phyloP scores from a whole-genome alignment of 1,284 basidiomycete genomes.

The Malassezia japonica region DNA sequence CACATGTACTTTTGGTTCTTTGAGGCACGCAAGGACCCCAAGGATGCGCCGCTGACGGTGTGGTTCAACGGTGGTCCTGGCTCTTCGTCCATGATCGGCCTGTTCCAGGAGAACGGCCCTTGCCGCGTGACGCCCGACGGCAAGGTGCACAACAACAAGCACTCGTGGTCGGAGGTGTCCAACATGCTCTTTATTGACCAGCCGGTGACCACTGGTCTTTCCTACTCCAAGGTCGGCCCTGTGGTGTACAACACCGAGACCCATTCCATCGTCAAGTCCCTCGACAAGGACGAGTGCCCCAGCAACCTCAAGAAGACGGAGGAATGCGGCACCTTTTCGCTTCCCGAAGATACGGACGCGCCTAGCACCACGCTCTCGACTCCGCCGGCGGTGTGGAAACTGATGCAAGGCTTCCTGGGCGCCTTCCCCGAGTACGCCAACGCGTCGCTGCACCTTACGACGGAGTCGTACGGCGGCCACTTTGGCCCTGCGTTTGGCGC shows the following conservation, averaged over 20 bases:
- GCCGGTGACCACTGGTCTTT: conserved; percentile 71
- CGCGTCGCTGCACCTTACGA: conserved; percentile 56
- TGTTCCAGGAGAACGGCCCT: conserved; percentile 72
- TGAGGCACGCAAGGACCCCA: conserved; percentile 63
- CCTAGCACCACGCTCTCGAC: conserved; percentile 29
- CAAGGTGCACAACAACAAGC: conserved; percentile 59
- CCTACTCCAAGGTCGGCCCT: conserved; percentile 35
- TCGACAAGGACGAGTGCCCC: conserved; percentile 23
- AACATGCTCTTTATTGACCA: conserved; percentile 74
- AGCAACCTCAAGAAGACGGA: conserved; percentile 12
- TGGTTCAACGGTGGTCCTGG: conserved; percentile 55
- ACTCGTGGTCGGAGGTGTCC: conserved; percentile 66
- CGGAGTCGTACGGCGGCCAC: conserved; percentile 55
- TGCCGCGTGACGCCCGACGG: conserved; percentile 59
- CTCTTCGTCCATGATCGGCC: conserved; percentile 67
- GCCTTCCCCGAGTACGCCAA: conserved; percentile 28
- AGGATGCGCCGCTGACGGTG: conserved; percentile 64
- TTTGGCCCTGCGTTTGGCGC: conserved; percentile 55
- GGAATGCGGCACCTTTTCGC: neutral
- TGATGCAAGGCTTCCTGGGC: conserved; percentile 53
- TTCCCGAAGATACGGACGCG: conserved; percentile 1
- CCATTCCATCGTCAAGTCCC: conserved; percentile 12
- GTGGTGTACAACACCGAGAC: conserved; percentile 22
- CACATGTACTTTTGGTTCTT: conserved; percentile 80
- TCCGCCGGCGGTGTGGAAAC: conserved; percentile 50